Percentiles rank a stretch among this genome's conserved stretches.
phyloP scores from a whole-genome alignment of 768 basidiomycete species.

The Amanita rubescens region DNA sequence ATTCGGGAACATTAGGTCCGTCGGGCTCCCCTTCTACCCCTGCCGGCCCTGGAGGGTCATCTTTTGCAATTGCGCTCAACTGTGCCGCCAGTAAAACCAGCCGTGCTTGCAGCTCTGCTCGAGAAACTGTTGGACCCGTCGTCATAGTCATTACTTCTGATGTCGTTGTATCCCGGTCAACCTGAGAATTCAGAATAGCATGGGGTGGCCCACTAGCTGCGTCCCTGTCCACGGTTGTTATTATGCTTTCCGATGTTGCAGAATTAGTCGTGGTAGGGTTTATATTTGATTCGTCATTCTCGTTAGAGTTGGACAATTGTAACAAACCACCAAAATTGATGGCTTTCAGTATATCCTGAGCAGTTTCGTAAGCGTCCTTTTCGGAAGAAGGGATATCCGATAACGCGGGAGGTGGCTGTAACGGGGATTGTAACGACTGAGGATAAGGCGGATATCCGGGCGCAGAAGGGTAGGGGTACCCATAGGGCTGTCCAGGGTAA shows the following conservation, averaged over 20 bases:
- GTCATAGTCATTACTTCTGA: not conserved
- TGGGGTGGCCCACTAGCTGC: not conserved
- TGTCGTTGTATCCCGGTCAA: not conserved
- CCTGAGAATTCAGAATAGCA: not conserved
- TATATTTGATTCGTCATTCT: slow-evolving; percentile 6
- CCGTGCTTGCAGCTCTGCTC: slow-evolving; percentile 68
- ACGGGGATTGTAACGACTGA: slow-evolving; percentile 18
- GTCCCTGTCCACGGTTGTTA: not conserved
- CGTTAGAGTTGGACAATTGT: slow-evolving; percentile 29
- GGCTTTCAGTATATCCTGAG: slow-evolving; percentile 68
- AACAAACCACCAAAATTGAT: slow-evolving; percentile 62
- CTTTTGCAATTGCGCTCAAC: slow-evolving; percentile 46
- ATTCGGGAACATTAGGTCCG: not conserved
- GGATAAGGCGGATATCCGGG: slow-evolving; percentile 18
- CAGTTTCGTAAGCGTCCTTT: slow-evolving; percentile 66
- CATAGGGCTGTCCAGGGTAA: slow-evolving; percentile 33
- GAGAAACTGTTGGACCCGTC: slow-evolving; percentile 22
- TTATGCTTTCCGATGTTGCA: not conserved
- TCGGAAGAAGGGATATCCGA: slow-evolving; percentile 10
- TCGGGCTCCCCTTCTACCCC: not conserved
- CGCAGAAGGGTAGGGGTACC: slow-evolving; percentile 26
- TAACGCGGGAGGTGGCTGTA: slow-evolving; percentile 8
- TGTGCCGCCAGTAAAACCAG: slow-evolving; percentile 68
- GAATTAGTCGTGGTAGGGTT: slow-evolving; percentile 1
- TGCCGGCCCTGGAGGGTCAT: not conserved